Percentiles rank a stretch among this genome's conserved stretches.
Evolutionary conservation across 345 rosid genomes (phyloP).

Genomic region (Salix viminalis): DNA sequence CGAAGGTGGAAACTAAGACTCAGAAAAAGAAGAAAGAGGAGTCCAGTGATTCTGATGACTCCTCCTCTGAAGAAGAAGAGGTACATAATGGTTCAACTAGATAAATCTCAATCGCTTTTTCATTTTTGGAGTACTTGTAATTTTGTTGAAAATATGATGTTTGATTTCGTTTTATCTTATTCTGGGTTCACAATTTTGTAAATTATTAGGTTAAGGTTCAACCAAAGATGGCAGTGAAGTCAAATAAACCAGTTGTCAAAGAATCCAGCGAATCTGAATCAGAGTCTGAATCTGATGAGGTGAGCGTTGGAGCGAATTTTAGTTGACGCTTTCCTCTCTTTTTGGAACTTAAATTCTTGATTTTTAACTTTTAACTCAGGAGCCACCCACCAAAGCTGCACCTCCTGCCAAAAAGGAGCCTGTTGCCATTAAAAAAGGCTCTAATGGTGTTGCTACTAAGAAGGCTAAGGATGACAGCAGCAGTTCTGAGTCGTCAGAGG

Average conservation of each 20-base stretch:
- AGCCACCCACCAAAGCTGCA: conserved; percentile 21
- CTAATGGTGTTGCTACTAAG: conserved; percentile 3
- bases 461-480: conserved; percentile 14
- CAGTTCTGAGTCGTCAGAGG: conserved; percentile 15
- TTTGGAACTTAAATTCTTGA: not conserved
- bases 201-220: not conserved
- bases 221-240: not conserved
- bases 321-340: not conserved
- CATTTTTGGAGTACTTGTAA: not conserved
- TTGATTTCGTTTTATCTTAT: not conserved
- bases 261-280: conserved; percentile 10
- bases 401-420: conserved; percentile 20
- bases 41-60: conserved; percentile 45
- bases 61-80: conserved; percentile 71
- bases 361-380: conserved; percentile 16
- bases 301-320: not conserved
- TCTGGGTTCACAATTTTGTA: not conserved
- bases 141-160: too few species aligned
- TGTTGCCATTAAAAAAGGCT: conserved; percentile 16
- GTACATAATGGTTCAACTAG: conserved; percentile 11
- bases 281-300: conserved; percentile 8
- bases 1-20: conserved; percentile 43
- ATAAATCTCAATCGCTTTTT: not conserved
- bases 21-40: conserved; percentile 48
- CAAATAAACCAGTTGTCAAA: not conserved